Evolutionary conservation across 202 grass and related monocot genomes (phyloP).

Genomic region (Elaeis oleifera): DNA sequence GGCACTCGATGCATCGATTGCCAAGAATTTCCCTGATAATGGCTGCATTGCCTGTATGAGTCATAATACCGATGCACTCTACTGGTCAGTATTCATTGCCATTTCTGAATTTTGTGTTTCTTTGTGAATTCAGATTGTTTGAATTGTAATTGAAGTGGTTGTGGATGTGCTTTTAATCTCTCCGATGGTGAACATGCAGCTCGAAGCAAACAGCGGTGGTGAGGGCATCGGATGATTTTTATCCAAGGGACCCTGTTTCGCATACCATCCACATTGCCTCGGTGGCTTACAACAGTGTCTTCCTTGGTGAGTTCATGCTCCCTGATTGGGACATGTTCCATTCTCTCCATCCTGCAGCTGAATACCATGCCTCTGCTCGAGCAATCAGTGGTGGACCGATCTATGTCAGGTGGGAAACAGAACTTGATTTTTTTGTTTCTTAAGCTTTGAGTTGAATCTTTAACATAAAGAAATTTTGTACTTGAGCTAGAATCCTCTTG

Average conservation of each 20-base stretch:
- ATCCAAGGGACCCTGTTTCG: slow-evolving; percentile 62
- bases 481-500: too few species aligned
- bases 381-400: slow-evolving; percentile 85
- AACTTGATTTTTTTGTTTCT: not conserved
- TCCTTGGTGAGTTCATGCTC: slow-evolving; percentile 94
- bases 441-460: not conserved
- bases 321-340: slow-evolving; percentile 99
- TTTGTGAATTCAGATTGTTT: not conserved
- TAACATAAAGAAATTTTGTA: too few species aligned
- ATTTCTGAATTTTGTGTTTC: not conserved
- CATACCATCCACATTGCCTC: slow-evolving; percentile 92
- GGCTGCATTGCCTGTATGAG: slow-evolving; percentile 97
- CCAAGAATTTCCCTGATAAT: slow-evolving; percentile 80
- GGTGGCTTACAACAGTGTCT: slow-evolving; percentile 91
- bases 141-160: too few species aligned
- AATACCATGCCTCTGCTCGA: slow-evolving; percentile 79
- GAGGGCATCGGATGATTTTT: slow-evolving; percentile 91
- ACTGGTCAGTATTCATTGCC: slow-evolving; percentile 33
- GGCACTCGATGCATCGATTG: slow-evolving; percentile 70
- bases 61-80: slow-evolving; percentile 84
- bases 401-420: slow-evolving; percentile 55
- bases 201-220: slow-evolving; percentile 88
- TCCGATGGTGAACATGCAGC: slow-evolving; percentile 15
- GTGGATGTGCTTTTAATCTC: not conserved
- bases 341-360: slow-evolving; percentile 66